A percentile compares a stretch with the other conserved stretches of the same genome.
These are phyloP conservation scores for Wickerhamomyces hampshirensis DNA, from an alignment of 805 yeast species.

Conservation along the genomic window DNA sequence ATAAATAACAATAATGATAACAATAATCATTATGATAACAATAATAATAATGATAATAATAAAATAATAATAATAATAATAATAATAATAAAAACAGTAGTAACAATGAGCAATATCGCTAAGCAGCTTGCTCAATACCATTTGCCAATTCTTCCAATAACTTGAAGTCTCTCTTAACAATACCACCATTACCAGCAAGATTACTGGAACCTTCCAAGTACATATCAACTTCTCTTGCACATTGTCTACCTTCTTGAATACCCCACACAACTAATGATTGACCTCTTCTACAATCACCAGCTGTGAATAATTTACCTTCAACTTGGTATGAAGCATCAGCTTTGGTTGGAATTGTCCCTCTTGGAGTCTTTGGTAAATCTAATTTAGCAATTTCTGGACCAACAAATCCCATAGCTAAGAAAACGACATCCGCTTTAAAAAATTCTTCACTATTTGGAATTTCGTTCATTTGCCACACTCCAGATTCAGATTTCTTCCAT, in stretches of 20 bases:
- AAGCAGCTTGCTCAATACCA: conserved; percentile 11
- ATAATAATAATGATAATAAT: too few species aligned
- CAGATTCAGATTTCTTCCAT: conserved; percentile 93
- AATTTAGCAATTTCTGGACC: conserved; percentile 90
- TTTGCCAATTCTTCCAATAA: conserved; percentile 68
- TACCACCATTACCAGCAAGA: conserved; percentile 92
- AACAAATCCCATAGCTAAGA: conserved; percentile 94
- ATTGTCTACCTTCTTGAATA: conserved; percentile 98
- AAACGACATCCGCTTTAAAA: conserved; percentile 91
- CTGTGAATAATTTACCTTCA: conserved; percentile 75
- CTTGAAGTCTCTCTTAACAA: conserved; percentile 78
- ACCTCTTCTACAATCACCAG: conserved; percentile 99
- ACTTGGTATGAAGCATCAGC: conserved; percentile 64
- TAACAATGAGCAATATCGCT: not conserved
- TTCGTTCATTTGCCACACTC: conserved; percentile 99
- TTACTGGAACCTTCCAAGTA: conserved; percentile 73
- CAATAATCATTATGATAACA: too few species aligned
- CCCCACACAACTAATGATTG: conserved; percentile 99
- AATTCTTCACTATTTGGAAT: conserved; percentile 91
- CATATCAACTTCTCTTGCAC: conserved; percentile 90
- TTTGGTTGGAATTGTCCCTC: conserved; percentile 72
- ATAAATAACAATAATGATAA: too few species aligned
- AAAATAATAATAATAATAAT: too few species aligned
- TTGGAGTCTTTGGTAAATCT: conserved; percentile 58
- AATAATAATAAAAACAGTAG: not conserved